These are phyloP conservation scores for Dictyophora rubrovolvata DNA, from an alignment of 768 basidiomycete genomes.

Conservation along the genomic window DNA sequence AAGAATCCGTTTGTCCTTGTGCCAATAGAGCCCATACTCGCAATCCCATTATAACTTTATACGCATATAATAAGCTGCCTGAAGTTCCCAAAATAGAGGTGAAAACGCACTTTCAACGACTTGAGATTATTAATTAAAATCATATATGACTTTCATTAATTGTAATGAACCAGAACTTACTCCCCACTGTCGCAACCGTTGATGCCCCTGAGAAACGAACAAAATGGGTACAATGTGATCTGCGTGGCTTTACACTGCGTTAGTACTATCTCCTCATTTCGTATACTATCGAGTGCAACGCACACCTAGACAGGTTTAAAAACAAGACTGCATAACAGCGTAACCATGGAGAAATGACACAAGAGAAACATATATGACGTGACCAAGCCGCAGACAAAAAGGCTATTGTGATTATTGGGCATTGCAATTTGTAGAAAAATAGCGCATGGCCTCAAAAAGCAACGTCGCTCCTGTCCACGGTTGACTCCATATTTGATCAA, in stretches of 20 bases:
- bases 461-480: background rate
- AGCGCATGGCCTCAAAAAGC: slow-evolving; percentile 4
- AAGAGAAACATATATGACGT: background rate
- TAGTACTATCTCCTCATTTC: background rate
- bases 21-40: slow-evolving; percentile 8
- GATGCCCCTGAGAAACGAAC: slow-evolving; percentile 4
- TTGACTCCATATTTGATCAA: slow-evolving; percentile 6
- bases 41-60: slow-evolving; percentile 9
- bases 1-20: background rate
- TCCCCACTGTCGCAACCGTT: slow-evolving; percentile 1
- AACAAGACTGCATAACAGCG: background rate
- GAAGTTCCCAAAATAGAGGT: background rate
- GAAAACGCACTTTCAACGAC: background rate
- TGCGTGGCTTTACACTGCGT: background rate
- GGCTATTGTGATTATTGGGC: background rate
- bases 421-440: slow-evolving; percentile 3
- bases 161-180: background rate
- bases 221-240: slow-evolving; percentile 1
- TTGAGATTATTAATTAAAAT: background rate
- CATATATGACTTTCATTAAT: background rate
- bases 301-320: background rate
- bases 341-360: background rate
- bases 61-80: background rate
- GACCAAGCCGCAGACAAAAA: slow-evolving; percentile 6
- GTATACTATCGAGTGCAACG: background rate